Evolutionary conservation across 768 basidiomycete genomes (phyloP), one percentile per base, ranked within the genome.

Genomic region (Mycena galericulata): DNA sequence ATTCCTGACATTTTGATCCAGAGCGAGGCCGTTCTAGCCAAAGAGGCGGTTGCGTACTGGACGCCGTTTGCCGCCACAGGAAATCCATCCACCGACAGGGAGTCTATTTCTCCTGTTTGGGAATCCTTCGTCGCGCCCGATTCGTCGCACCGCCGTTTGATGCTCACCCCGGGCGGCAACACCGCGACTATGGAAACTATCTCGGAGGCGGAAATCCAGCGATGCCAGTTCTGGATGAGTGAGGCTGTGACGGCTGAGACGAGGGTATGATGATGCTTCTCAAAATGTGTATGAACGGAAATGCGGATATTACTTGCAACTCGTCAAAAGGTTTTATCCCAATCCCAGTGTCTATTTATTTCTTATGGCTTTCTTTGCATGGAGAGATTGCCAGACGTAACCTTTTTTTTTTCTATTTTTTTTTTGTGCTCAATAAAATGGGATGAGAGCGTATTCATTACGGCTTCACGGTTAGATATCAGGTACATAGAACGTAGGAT

Each of bases 191-290:
- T 81, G 76, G 75, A 79, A 64, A 64, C 50, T 40, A 74, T 82
- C 36, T 71, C 79, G 4, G 50, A 70, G 27, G 76, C 70, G 2
- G 75, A 83, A 34, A 76, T 80, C 11, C 71, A 76, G 55, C 75
- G 83, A 53, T 84, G 83, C 69, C 67, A 73, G 49, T 84, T 84
- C 67, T 84, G 83, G 83, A 84, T 82, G 82, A 79, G 79, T 53
- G 75, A 76, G 45, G 71, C 74, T 11, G 80, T 82, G 4, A 74
- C 73, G 0, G 74, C 67, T 2, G 77, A 83, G 68, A 82, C 81
- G 14, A n/a, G n/a, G n/a, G n/a, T n/a, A n/a, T n/a, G n/a, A n/a
- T n/a, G n/a, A n/a, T n/a, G n/a, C n/a, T n/a, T n/a, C n/a, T n/a
- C n/a, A n/a, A n/a, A n/a, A n/a, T n/a, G n/a, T n/a, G n/a, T n/a